Base-by-base conservation (phyloP, 345 rosid genomes). In the Aquilaria sinensis region DNA sequence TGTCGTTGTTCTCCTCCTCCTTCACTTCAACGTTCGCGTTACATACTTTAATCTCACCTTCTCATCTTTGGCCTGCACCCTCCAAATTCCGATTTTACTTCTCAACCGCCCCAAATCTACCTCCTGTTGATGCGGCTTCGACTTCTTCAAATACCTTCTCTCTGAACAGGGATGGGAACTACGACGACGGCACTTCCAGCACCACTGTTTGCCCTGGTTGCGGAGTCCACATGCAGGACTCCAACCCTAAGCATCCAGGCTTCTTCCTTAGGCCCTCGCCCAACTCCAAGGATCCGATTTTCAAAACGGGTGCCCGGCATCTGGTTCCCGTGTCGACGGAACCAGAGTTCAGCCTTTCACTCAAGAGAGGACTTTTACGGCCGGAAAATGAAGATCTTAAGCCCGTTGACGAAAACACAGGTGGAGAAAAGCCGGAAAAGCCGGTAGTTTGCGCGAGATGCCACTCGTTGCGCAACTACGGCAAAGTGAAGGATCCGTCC, bases 401-500 rank as follows among this genome's bases (percentile, higher is more conserved):
- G 41, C 46, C 73, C 37, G 74, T 65, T n/a, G 56, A 32, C 51
- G 67, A 68, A 53, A 53, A 51, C 47, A 48, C 34, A 9, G 67
- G 58, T 16, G 52, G 31, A 11, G 57, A 68, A 56, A 61, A 14
- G 31, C 57, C 58, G 2, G 81, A 58, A 12, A 79, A 76, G 69
- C 96, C 90, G 1, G 66, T 90, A 53, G 99, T 93, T 30, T 93
- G 99, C 30, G 82, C 83, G 1, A 84, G 99, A 65, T 93, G 99
- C 61, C 99, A 93, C 65, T 89, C 96, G 2, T 74, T 93, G 61
- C 83, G 97, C 53, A 89, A 88, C 53, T 93, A 93, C 31, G 96
- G 96, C 56, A 90, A 65, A 78, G 99, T 93, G 65, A 88, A 85
- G 70, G 95, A 93, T 70, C 84, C 87, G 10, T 74, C 74, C 0